phyloP scores from a whole-genome alignment of 495 filamentous ascomycete genomes.

The Podospora pseudoanserina region DNA sequence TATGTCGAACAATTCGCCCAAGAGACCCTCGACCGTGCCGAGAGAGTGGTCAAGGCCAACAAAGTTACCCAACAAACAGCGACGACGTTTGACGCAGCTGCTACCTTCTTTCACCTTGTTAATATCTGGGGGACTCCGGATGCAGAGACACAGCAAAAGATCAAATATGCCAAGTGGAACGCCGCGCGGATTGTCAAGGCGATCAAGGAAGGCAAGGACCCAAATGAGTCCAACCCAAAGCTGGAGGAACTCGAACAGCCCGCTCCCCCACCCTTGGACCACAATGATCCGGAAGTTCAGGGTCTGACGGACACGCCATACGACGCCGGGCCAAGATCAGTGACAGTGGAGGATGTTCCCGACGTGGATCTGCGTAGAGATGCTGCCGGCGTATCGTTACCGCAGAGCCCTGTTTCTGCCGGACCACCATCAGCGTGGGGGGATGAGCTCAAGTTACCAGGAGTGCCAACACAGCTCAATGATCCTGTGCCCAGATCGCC shows the following conservation, averaged over 20 bases:
- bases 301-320: constrained; percentile 38
- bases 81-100: constrained; percentile 87
- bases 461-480: constrained; percentile 31
- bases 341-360: constrained; percentile 54
- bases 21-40: constrained; percentile 80
- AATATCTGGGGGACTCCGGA: constrained; percentile 78
- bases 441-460: constrained; percentile 29
- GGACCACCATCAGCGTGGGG: constrained; percentile 43
- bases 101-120: constrained; percentile 83
- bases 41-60: constrained; percentile 74
- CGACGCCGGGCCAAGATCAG: constrained; percentile 46
- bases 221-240: constrained; percentile 82
- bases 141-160: constrained; percentile 74
- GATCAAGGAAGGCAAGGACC: constrained; percentile 85
- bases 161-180: constrained; percentile 96
- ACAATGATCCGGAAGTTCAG: constrained; percentile 61
- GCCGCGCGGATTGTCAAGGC: constrained; percentile 87
- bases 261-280: constrained; percentile 38
- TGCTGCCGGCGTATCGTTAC: constrained; percentile 35
- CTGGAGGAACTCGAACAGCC: constrained; percentile 47
- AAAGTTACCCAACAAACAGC: constrained; percentile 91
- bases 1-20: constrained; percentile 92
- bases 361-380: constrained; percentile 42
- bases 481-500: constrained; percentile 25
- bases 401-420: constrained; percentile 36